phyloP scores from a whole-genome alignment of 2,329 filamentous ascomycete species.

The Phoma sp. region DNA sequence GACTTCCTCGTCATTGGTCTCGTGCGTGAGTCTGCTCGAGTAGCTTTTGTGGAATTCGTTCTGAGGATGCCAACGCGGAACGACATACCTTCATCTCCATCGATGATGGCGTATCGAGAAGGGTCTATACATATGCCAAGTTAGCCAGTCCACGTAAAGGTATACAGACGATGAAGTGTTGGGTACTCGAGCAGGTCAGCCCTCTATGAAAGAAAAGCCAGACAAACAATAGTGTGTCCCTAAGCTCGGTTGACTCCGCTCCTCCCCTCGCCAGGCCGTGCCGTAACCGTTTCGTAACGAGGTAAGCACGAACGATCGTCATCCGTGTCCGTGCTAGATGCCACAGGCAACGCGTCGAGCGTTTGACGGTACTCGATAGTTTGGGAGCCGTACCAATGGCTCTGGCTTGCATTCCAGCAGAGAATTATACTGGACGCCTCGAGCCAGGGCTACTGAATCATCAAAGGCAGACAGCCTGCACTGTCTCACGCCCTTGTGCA shows the following conservation, averaged over 20 bases:
- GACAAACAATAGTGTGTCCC: constrained; percentile 25
- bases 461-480: constrained; percentile 1
- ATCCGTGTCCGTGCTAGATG: constrained; percentile 29
- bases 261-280: constrained; percentile 28
- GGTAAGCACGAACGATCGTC: constrained; percentile 33
- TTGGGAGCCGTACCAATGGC: not conserved
- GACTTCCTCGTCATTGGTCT: constrained; percentile 27
- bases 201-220: constrained; percentile 32
- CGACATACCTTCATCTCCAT: not conserved
- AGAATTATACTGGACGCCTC: not conserved
- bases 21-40: constrained; percentile 26
- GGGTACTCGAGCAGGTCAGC: constrained; percentile 20
- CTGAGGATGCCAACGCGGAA: not conserved
- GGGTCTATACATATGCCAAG: constrained; percentile 18
- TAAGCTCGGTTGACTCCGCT: constrained; percentile 30
- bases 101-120: constrained; percentile 1
- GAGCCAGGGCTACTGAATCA: not conserved
- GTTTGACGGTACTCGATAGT: constrained; percentile 14
- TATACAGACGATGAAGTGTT: constrained; percentile 6
- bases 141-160: constrained; percentile 20
- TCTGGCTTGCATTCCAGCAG: not conserved
- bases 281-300: constrained; percentile 37
- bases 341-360: constrained; percentile 22
- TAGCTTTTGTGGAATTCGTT: constrained; percentile 13
- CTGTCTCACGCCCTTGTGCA: constrained; percentile 11